These are phyloP conservation scores for Ceratocystis albifundus DNA, from an alignment of 2,329 filamentous ascomycete genomes.

Conservation along the genomic window DNA sequence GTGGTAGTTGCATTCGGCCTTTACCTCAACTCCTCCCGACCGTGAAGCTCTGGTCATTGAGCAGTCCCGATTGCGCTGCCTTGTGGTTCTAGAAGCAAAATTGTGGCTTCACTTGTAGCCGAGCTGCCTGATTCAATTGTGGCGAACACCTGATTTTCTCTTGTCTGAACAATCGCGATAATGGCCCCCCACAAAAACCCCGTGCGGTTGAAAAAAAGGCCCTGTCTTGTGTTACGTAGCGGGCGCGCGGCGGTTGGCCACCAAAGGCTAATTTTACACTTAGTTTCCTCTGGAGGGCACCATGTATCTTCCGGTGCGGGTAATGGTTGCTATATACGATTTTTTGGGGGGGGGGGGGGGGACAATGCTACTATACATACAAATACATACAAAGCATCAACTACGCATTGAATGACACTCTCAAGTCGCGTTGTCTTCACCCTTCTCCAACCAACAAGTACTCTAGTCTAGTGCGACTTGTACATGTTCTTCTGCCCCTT, in stretches of 20 bases:
- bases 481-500: slow-evolving; percentile 25
- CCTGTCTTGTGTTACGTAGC: neutral
- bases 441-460: neutral
- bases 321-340: neutral
- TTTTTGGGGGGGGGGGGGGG: too few species aligned
- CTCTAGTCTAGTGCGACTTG: neutral
- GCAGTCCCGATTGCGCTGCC: neutral
- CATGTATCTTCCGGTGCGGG: neutral
- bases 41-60: neutral
- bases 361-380: neutral
- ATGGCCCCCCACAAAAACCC: too few species aligned
- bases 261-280: neutral
- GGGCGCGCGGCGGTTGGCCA: neutral
- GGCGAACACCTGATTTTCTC: neutral
- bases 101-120: neutral
- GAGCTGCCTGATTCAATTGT: neutral
- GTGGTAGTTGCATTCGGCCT: neutral
- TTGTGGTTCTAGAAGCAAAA: too few species aligned
- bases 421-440: neutral
- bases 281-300: neutral
- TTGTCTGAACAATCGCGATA: neutral
- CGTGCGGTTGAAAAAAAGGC: too few species aligned
- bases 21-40: neutral
- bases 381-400: neutral
- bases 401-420: neutral